Evolutionary conservation across 2,329 filamentous ascomycete genomes (phyloP).

Genomic region (Diplocarpon rosae): DNA sequence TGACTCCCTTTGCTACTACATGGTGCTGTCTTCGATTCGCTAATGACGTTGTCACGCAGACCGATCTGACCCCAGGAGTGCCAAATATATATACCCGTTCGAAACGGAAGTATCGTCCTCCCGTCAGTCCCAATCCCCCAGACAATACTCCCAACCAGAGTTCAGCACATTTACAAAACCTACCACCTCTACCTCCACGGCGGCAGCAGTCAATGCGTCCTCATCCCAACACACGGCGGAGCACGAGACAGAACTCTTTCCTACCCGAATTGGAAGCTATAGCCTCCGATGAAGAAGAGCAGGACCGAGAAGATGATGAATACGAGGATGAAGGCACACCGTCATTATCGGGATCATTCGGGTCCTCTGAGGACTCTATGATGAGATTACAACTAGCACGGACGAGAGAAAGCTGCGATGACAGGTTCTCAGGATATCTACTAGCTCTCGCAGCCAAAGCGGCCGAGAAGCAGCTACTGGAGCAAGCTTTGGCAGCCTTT

Average conservation of each 20-base stretch:
- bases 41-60: constrained; percentile 13
- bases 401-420: constrained; percentile 62
- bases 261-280: constrained; percentile 31
- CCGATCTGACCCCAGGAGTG: constrained; percentile 24
- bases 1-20: constrained; percentile 34
- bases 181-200: constrained; percentile 29
- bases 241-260: constrained; percentile 31
- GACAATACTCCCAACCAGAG: constrained; percentile 32
- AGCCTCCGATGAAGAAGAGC: constrained; percentile 29
- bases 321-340: constrained; percentile 25
- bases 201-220: constrained; percentile 32
- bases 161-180: constrained; percentile 25
- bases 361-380: constrained; percentile 26
- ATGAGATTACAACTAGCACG: constrained; percentile 31
- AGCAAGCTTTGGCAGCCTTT: constrained; percentile 64
- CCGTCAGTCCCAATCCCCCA: constrained; percentile 35
- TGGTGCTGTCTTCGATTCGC: background rate
- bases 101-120: constrained; percentile 19
- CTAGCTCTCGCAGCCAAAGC: constrained; percentile 70
- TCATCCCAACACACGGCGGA: constrained; percentile 31
- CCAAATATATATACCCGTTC: constrained; percentile 25
- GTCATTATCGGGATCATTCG: constrained; percentile 24
- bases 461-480: constrained; percentile 69
- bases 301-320: constrained; percentile 32
- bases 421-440: constrained; percentile 64